Evolutionary conservation across 2,329 filamentous ascomycete species (phyloP).

Genomic region (Mycosphaerella arachidis): DNA sequence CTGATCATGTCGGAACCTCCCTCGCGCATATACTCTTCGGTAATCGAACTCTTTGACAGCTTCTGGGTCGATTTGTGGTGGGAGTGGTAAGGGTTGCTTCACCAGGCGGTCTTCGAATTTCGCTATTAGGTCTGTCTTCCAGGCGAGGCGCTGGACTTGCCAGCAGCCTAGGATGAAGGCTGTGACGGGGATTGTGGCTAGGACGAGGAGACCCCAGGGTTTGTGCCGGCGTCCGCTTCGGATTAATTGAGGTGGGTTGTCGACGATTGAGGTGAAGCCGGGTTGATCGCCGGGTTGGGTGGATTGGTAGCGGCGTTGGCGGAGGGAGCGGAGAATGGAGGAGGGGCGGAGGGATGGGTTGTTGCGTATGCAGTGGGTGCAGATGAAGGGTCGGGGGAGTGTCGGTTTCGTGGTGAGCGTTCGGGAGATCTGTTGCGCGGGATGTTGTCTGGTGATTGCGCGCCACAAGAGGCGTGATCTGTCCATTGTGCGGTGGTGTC

Average conservation of each 20-base stretch:
- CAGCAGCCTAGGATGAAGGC: constrained; percentile 87
- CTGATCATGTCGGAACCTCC: constrained; percentile 74
- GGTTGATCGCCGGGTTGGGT: constrained; percentile 66
- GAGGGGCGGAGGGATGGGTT: constrained; percentile 41
- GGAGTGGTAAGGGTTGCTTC: constrained; percentile 77
- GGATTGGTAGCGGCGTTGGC: constrained; percentile 35
- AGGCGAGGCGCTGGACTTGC: constrained; percentile 88
- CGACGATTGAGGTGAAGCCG: constrained; percentile 77
- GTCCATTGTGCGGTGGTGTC: constrained; percentile 12
- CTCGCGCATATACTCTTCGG: constrained; percentile 71
- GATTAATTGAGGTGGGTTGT: constrained; percentile 77
- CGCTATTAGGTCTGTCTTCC: constrained; percentile 90
- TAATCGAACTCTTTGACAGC: constrained; percentile 89
- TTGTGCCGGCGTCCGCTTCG: constrained; percentile 71
- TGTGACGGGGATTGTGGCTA: constrained; percentile 76
- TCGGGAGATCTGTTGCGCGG: constrained; percentile 49
- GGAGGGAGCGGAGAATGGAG: constrained; percentile 27
- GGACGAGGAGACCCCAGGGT: constrained; percentile 24
- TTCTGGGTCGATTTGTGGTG: constrained; percentile 73
- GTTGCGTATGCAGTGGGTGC: constrained; percentile 36
- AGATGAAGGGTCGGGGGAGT: constrained; percentile 42
- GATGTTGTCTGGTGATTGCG: constrained; percentile 3
- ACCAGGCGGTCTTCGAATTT: constrained; percentile 89
- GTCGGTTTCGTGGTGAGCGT: background rate
- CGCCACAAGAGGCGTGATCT: constrained; percentile 18